Evolutionary conservation across 176 grass and related monocot genomes (phyloP).

Genomic region (Oryza rufipogon): DNA sequence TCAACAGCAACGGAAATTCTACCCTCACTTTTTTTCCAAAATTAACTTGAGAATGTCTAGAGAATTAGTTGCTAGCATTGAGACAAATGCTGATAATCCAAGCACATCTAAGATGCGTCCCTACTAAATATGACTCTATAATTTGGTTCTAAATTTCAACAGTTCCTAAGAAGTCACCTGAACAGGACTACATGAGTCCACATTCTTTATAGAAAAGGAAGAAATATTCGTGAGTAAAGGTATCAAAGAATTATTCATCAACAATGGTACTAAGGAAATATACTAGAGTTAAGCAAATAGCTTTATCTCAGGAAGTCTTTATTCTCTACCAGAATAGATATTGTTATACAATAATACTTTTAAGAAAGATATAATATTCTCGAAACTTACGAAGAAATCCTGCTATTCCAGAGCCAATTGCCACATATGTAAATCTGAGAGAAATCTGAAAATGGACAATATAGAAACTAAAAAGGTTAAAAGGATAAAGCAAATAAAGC

Average conservation of each 20-base stretch:
- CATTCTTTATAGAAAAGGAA: neutral
- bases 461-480: neutral
- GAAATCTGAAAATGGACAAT: constrained; percentile 52
- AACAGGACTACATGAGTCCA: neutral
- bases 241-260: neutral
- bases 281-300: neutral
- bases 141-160: neutral
- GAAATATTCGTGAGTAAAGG: constrained; percentile 1
- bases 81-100: neutral
- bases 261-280: neutral
- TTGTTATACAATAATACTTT: neutral
- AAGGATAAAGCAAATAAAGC: neutral
- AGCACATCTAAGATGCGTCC: neutral
- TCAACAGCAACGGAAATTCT: neutral
- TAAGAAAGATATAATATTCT: neutral
- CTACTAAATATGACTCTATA: neutral
- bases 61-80: too few species aligned
- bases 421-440: constrained; percentile 70
- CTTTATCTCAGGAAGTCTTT: neutral
- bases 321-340: neutral
- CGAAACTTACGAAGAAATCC: constrained; percentile 74
- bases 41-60: neutral
- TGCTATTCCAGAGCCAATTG: constrained; percentile 45
- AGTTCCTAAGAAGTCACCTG: neutral
- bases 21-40: neutral